Base-by-base conservation (phyloP, 2,329 filamentous ascomycete genomes). In the Pseudonectria buxi region DNA sequence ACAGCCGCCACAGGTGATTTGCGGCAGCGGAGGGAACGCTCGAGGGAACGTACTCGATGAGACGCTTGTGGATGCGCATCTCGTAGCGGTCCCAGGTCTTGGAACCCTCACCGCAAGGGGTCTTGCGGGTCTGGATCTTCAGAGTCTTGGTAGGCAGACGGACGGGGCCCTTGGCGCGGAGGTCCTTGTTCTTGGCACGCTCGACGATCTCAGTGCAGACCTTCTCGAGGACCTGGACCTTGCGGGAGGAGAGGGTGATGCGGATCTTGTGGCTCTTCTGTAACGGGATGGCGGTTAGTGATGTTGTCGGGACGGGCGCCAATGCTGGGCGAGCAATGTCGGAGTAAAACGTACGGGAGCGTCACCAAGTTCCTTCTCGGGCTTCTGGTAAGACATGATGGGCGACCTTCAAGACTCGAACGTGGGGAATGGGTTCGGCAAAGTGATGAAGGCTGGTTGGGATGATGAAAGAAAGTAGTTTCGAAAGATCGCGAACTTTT, bases 81-180 rank as follows among this genome's bases (percentile, higher is more conserved):
- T 98, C 90, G 71, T 77, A 98, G 69, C 78, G 82, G 69, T 96
- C 92, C 92, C 92, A 98, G 64, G 92, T 98, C 87, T 98, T 98
- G 71, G 85, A 94, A 74, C 92, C 92, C 81, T 98, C 92, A 85
- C 92, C 92, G 74, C 86, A 92, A 68, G 92, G 92, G 52, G 92
- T 96, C 85, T 98, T 98, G 64, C 92, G 85, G 77, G 92, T 95
- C 67, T 86, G 87, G 77, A 95, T 81, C 78, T 92, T 87, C 62
- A 96, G 80, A 67, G 80, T 86, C 83, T 95, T 95, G 76, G 89
- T 95, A 59, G 92, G 88, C 61, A 95, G 84, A 63, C 90, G 88
- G 70, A 96, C 90, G 65, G 90, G 88, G 63, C 92, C 90, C 84
- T 96, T 96, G 75, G 94, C 87, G 66, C 85, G 84, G 62, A 98